Evolutionary conservation across 768 basidiomycete species (phyloP).

Genomic region (Suillus subalutaceus): DNA sequence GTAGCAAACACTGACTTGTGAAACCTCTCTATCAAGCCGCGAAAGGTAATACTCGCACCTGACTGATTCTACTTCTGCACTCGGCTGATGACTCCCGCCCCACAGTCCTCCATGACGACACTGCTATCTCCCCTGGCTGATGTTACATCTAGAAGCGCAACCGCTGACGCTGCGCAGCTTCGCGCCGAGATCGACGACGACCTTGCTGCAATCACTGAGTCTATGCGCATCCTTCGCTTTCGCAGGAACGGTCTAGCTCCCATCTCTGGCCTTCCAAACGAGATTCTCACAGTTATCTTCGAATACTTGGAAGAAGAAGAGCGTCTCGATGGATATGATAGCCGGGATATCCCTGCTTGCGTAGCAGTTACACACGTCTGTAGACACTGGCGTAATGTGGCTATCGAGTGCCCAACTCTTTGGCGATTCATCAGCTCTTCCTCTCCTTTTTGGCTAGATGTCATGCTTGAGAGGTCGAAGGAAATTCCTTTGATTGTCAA

Average conservation of each 20-base stretch:
- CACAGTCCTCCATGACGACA: neutral
- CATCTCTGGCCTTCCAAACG: neutral
- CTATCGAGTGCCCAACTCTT: neutral
- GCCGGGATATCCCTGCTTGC: neutral
- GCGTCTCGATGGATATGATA: neutral
- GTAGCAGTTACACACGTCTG: neutral
- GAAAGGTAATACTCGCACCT: neutral
- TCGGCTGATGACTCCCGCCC: neutral
- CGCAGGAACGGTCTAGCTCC: neutral
- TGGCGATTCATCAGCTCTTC: neutral
- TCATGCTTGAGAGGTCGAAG: slow-evolving; percentile 7
- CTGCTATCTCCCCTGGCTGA: neutral
- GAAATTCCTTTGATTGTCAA: neutral
- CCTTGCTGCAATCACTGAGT: neutral
- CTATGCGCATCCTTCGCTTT: neutral
- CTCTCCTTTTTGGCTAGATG: neutral
- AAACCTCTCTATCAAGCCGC: too few relatives aligned
- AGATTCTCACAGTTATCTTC: neutral
- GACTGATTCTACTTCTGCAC: neutral
- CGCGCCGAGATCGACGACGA: neutral
- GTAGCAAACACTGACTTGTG: too few relatives aligned
- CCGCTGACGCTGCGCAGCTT: neutral
- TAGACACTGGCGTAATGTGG: neutral
- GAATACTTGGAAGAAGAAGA: neutral
- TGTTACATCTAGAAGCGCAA: neutral